phyloP scores from a whole-genome alignment of 352 stramenopile genomes.

The Globisporangium spiculum region DNA sequence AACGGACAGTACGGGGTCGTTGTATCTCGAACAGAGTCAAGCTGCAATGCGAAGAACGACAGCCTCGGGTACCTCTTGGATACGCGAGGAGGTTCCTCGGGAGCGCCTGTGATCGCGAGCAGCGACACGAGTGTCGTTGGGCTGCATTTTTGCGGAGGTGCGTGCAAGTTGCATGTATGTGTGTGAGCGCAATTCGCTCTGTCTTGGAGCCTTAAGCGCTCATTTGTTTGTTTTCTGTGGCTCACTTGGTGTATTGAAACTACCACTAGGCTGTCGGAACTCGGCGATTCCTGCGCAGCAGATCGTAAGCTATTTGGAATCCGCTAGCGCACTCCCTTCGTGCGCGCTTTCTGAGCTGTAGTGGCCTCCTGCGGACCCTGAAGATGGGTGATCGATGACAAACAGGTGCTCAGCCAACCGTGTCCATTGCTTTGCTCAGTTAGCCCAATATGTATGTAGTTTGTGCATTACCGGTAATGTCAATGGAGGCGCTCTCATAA shows the following conservation, averaged over 20 bases:
- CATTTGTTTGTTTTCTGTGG: background rate
- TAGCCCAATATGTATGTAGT: background rate
- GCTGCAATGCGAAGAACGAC: constrained; percentile 33
- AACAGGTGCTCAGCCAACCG: no score
- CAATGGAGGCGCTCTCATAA: background rate
- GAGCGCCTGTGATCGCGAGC: constrained; percentile 40
- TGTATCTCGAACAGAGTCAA: constrained; percentile 20
- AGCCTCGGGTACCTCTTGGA: constrained; percentile 42
- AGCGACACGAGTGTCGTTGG: constrained; percentile 38
- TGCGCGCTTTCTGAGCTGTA: constrained; percentile 21
- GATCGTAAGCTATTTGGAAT: constrained; percentile 31
- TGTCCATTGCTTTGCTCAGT: background rate
- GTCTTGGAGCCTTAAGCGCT: no score
- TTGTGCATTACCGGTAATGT: background rate
- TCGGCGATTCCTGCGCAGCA: constrained; percentile 31
- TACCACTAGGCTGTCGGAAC: constrained; percentile 29
- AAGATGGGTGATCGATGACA: background rate
- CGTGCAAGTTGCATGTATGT: background rate
- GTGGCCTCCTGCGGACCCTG: background rate
- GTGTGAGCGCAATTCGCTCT: background rate
- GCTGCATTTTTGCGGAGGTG: constrained; percentile 51
- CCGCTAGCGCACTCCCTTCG: constrained; percentile 16
- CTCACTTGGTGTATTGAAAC: background rate
- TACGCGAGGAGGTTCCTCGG: constrained; percentile 50
- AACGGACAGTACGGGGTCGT: constrained; percentile 25